Evolutionary conservation across 805 yeast species (phyloP).

Genomic region (Nakazawaea wyomingensis): DNA sequence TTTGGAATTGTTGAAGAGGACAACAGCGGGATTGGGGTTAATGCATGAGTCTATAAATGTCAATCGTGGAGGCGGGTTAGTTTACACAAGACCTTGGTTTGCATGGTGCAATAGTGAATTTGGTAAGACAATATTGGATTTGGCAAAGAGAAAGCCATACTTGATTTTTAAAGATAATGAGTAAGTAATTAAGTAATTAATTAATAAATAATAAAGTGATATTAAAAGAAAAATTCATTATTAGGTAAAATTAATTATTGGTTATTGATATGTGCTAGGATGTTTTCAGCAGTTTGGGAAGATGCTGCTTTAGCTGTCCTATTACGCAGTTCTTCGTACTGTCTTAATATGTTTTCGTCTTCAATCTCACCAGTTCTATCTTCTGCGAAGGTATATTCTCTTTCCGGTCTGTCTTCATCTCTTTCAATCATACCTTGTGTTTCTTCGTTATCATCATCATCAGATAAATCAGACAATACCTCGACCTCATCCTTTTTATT

Average conservation of each 20-base stretch:
- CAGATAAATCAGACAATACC: conserved; percentile 46
- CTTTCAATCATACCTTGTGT: conserved; percentile 41
- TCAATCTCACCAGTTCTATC: conserved; percentile 56
- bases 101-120: conserved; percentile 93
- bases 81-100: conserved; percentile 85
- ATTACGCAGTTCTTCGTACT: conserved; percentile 72
- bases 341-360: conserved; percentile 51
- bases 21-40: conserved; percentile 72
- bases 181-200: too few species aligned
- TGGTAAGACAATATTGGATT: conserved; percentile 76
- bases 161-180: conserved; percentile 47
- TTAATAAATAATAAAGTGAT: too few species aligned
- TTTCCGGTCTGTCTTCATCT: conserved; percentile 38
- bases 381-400: conserved; percentile 70
- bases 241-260: conserved; percentile 32
- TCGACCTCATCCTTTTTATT: conserved; percentile 32
- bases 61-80: conserved; percentile 36
- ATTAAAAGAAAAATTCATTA: too few species aligned
- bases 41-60: conserved; percentile 83
- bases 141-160: conserved; percentile 70
- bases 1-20: conserved; percentile 45
- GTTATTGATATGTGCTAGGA: conserved; percentile 52
- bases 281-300: conserved; percentile 64
- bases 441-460: conserved; percentile 42
- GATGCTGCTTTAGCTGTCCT: conserved; percentile 55